Conservation (phyloP, 148 eudicot species). For the Agrostemma githago region DNA sequence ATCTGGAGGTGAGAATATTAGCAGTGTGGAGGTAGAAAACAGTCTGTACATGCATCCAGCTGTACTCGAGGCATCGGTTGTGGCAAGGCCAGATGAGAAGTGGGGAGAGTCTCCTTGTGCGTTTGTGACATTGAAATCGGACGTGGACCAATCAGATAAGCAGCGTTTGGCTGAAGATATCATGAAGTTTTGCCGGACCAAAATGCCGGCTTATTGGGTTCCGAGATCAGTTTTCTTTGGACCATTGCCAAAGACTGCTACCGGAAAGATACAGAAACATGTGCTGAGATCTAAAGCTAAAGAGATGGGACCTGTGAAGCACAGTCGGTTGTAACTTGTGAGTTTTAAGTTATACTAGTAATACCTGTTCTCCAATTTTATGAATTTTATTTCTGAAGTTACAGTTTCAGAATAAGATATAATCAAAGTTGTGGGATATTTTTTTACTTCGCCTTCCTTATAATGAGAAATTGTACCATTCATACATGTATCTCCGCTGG, state of each 20-base stretch:
- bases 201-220: conserved; percentile 88
- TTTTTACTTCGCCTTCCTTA: background rate
- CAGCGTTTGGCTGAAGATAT: conserved; percentile 56
- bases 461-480: background rate
- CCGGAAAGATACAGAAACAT: conserved; percentile 93
- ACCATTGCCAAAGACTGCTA: conserved; percentile 85
- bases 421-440: background rate
- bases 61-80: conserved; percentile 69
- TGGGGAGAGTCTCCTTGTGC: conserved; percentile 98
- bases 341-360: conserved; percentile 4
- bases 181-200: conserved; percentile 62
- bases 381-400: background rate
- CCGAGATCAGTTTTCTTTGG: conserved; percentile 82
- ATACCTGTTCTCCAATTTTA: background rate
- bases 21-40: conserved; percentile 87
- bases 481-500: background rate
- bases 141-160: conserved; percentile 37
- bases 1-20: conserved; percentile 93
- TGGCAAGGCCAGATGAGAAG: conserved; percentile 68
- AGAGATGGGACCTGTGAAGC: conserved; percentile 79
- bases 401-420: conserved; percentile 11
- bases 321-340: conserved; percentile 45
- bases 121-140: conserved; percentile 68
- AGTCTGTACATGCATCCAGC: conserved; percentile 57
- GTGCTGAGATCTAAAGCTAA: conserved; percentile 73